phyloP scores from a whole-genome alignment of 2,329 filamentous ascomycete species.

The Purpureocillium lavendulum region DNA sequence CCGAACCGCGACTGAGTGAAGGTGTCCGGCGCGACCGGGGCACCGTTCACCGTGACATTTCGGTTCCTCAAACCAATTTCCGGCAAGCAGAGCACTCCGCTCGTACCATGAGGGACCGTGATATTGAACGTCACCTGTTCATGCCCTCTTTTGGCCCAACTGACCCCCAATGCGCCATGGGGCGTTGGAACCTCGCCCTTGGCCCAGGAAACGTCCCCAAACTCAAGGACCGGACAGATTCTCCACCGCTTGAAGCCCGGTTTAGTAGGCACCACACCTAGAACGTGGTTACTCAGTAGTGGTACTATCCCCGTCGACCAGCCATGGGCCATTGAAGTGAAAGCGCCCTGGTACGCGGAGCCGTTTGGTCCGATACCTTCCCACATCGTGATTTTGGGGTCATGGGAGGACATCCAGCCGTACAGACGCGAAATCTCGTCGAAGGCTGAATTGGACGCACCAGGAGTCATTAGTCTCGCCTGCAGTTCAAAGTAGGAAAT shows the following conservation, averaged over 20 bases:
- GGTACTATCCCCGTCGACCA: conserved; percentile 44
- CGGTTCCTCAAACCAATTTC: no score
- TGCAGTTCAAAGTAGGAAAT: conserved; percentile 44
- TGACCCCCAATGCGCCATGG: conserved; percentile 8
- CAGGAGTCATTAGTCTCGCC: conserved; percentile 32
- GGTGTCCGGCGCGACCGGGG: no score
- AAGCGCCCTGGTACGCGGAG: conserved; percentile 32
- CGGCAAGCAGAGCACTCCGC: neutral
- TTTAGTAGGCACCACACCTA: conserved; percentile 34
- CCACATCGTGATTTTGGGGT: conserved; percentile 40
- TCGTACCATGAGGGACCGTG: neutral
- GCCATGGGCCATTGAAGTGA: conserved; percentile 41
- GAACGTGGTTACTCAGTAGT: conserved; percentile 33
- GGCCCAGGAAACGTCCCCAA: conserved; percentile 30
- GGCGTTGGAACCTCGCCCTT: conserved; percentile 34
- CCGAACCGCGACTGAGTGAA: no score
- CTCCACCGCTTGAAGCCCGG: conserved; percentile 34
- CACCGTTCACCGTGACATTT: no score
- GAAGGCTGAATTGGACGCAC: conserved; percentile 24
- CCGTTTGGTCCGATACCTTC: conserved; percentile 39
- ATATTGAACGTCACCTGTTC: neutral
- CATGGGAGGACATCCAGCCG: conserved; percentile 38
- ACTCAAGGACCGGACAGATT: conserved; percentile 24
- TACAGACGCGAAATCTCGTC: conserved; percentile 38
- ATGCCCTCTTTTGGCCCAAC: conserved; percentile 4